Evolutionary conservation across 202 grass and related monocot genomes (phyloP), one percentile per base, ranked within the genome.

Genomic region (Elaeis oleifera): DNA sequence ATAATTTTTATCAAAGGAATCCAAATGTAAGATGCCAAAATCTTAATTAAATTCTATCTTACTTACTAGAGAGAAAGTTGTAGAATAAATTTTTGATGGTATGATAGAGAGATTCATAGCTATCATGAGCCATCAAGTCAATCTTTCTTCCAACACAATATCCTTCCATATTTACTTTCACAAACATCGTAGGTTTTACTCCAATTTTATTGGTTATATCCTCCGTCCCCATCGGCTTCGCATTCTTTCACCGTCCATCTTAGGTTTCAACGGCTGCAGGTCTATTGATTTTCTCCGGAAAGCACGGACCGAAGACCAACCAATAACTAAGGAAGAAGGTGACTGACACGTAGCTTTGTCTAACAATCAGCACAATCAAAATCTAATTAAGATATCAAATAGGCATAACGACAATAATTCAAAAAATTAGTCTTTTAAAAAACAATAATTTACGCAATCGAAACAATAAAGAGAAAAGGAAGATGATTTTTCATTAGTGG

Each of bases 131-230:
- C 31, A 74, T 89, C 16, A 97, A 51, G 77, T 97, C 79, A 26
- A 97, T 81, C 84, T 97, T 97, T 57, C 94, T 83, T 18, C 79
- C 88, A 29, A 97, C 62, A 4, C 51, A 7, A 28, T 74, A 71
- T 1, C 92, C 92, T 21, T 97, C 84, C 84, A 91, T 86, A 56
- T 97, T 86, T 19, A 97, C 92, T 71, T 97, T 97, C 19, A 89
- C 88, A 21, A 85, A 92, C 79, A 90, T 90, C 49, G 76, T 76
- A 16, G 36, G 54, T 9, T 17, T 51, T 15, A 19, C 59, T 0
- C 19, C 27, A 1, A 31, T 5, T 3, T 0, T 50, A 5, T 15
- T 28, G 70, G 3, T 70, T 6, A 8, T 57, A 0, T 13, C 16
- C 3, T 73, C 48, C 52, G 50, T 6, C 0, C 24, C 31, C 5